A percentile compares a stretch with the other conserved stretches of the same genome.
Evolutionary conservation across 345 rosid genomes (phyloP).

Genomic region (Brassica incana): DNA sequence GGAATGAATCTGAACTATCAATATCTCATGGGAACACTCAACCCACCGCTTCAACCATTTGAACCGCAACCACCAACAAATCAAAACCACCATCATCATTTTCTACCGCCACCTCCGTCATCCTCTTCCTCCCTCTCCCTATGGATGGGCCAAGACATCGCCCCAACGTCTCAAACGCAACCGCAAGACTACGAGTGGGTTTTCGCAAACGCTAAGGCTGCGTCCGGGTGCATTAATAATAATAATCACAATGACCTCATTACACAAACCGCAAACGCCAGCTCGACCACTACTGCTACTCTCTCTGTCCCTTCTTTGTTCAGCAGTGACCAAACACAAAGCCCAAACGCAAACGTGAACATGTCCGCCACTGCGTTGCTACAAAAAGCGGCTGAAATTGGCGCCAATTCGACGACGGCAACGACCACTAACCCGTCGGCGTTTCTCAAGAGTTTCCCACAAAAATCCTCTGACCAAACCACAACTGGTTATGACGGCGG

Average conservation of each 20-base stretch:
- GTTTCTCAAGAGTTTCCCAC: slow-evolving; percentile 54
- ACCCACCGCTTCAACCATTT: slow-evolving; percentile 56
- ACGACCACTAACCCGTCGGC: slow-evolving; percentile 39
- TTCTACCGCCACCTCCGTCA: slow-evolving; percentile 3
- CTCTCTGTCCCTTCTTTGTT: slow-evolving; percentile 68
- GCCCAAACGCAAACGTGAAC: slow-evolving; percentile 39
- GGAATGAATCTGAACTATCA: slow-evolving; percentile 49
- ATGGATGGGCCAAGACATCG: slow-evolving; percentile 40
- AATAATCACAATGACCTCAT: slow-evolving; percentile 24
- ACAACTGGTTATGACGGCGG: slow-evolving; percentile 39
- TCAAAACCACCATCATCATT: slow-evolving; percentile 28
- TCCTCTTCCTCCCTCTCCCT: slow-evolving; percentile 34
- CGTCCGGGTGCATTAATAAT: slow-evolving; percentile 16
- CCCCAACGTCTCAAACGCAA: slow-evolving; percentile 25
- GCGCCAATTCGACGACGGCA: slow-evolving; percentile 46
- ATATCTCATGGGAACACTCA: slow-evolving; percentile 53
- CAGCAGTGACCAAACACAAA: slow-evolving; percentile 56
- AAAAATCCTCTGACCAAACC: slow-evolving; percentile 42
- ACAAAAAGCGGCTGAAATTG: slow-evolving; percentile 95
- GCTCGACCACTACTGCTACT: slow-evolving; percentile 42
- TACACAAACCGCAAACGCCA: slow-evolving; percentile 39
- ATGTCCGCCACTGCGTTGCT: slow-evolving; percentile 96
- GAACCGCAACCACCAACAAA: slow-evolving; percentile 16
- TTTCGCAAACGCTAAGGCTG: slow-evolving; percentile 40
- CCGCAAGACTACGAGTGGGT: slow-evolving; percentile 49